A percentile compares a stretch with the other conserved stretches of the same genome.
phyloP scores from a whole-genome alignment of 2,329 filamentous ascomycete species.

The Phyllosticta citribraziliensis region DNA sequence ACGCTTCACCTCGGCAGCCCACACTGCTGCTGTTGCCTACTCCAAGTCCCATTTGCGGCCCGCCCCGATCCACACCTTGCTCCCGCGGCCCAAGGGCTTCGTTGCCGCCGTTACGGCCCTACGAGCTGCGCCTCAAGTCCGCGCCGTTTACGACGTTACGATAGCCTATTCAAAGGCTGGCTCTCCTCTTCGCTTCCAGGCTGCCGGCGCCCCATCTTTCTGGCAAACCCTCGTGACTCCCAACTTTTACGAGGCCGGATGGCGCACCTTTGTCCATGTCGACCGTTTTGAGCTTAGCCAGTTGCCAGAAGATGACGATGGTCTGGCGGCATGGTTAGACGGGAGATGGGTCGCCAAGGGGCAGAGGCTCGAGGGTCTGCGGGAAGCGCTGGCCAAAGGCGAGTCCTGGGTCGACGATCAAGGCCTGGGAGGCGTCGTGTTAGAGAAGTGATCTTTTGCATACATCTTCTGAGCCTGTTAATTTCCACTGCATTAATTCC shows the following conservation, averaged over 20 bases:
- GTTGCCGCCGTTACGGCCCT: conserved; percentile 49
- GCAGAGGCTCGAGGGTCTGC: conserved; percentile 21
- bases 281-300: conserved; percentile 19
- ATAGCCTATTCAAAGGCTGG: conserved; percentile 24
- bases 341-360: conserved; percentile 28
- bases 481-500: not conserved
- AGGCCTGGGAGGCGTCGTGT: not conserved
- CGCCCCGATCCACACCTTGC: conserved; percentile 46
- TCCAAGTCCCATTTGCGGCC: conserved; percentile 42
- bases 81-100: conserved; percentile 53
- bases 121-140: conserved; percentile 22
- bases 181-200: conserved; percentile 17
- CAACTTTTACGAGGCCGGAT: conserved; percentile 15
- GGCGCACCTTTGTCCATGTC: conserved; percentile 25
- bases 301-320: conserved; percentile 20
- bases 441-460: not conserved
- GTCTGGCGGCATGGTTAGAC: conserved; percentile 26
- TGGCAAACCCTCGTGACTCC: conserved; percentile 19
- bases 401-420: not conserved
- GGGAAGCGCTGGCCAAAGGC: conserved; percentile 7
- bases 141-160: conserved; percentile 30
- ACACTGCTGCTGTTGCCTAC: conserved; percentile 41
- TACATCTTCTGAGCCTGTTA: not conserved
- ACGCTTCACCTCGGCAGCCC: conserved; percentile 46
- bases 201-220: conserved; percentile 20